A percentile compares a stretch with the other conserved stretches of the same genome.
Conservation (phyloP, 305 asterid genomes). For the Vinca major region DNA sequence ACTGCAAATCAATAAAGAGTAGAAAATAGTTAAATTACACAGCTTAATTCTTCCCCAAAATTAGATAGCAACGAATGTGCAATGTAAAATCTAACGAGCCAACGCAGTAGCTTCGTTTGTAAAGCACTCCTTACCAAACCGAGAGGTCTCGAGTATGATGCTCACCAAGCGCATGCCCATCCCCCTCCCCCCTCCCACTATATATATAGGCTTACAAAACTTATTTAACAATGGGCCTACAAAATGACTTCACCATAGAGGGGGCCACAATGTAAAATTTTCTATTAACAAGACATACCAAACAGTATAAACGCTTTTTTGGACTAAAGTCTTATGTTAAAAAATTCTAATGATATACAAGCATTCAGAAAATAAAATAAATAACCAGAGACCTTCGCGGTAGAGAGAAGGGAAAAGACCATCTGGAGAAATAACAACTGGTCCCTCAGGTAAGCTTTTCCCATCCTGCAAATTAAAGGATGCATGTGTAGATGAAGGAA, state of each 20-base stretch:
- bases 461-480: conserved; percentile 56
- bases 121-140: no score
- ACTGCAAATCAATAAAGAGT: conserved; percentile 49
- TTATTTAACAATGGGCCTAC: not conserved
- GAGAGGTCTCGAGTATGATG: no score
- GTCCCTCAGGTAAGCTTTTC: conserved; percentile 87
- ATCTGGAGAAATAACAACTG: conserved; percentile 92
- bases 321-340: not conserved
- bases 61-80: no score
- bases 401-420: conserved; percentile 94
- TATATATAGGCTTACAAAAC: not conserved
- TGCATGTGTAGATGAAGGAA: conserved; percentile 9
- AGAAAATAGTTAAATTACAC: conserved; percentile 17
- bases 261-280: not conserved
- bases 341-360: not conserved
- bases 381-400: conserved; percentile 64
- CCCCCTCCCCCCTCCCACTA: no score
- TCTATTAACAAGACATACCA: not conserved
- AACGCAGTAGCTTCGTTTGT: no score
- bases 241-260: not conserved
- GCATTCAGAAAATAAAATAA: conserved; percentile 5
- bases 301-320: not conserved
- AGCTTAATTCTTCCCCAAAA: not conserved
- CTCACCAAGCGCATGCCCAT: no score
- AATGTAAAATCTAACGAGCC: no score